Conservation (phyloP, 345 rosid species). For the Leavenworthia alabamica region DNA sequence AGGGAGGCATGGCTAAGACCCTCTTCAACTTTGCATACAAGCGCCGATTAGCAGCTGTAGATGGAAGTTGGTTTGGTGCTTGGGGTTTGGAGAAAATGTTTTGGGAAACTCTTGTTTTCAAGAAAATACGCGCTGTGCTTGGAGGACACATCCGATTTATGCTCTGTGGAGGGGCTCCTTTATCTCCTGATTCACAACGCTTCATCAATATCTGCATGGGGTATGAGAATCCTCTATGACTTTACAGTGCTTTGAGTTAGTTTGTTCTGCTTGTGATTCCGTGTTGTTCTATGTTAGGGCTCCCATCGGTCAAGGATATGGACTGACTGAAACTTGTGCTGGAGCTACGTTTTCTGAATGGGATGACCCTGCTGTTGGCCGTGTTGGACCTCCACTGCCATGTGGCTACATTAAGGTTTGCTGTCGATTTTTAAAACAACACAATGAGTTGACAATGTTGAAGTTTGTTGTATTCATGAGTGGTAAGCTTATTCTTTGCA, state of each 20-base stretch:
- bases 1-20: conserved; percentile 61
- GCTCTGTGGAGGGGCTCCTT: conserved; percentile 92
- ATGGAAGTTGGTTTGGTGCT: conserved; percentile 96
- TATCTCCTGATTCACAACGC: conserved; percentile 72
- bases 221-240: conserved; percentile 35
- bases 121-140: conserved; percentile 53
- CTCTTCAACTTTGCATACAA: conserved; percentile 66
- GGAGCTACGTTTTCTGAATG: conserved; percentile 79
- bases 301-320: conserved; percentile 84
- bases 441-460: neutral
- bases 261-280: conserved; percentile 8
- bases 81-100: conserved; percentile 69
- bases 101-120: conserved; percentile 69
- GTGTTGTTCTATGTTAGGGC: conserved; percentile 40
- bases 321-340: conserved; percentile 92
- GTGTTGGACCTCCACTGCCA: conserved; percentile 90
- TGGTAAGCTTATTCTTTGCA: conserved; percentile 28
- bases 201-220: conserved; percentile 91
- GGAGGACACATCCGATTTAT: conserved; percentile 72
- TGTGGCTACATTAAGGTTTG: conserved; percentile 69
- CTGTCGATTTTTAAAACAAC: neutral
- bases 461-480: neutral
- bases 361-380: conserved; percentile 71
- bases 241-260: neutral
- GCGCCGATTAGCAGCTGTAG: conserved; percentile 59